Evolutionary conservation across 768 basidiomycete genomes (phyloP).

Genomic region (Tricholoma saponaceum): DNA sequence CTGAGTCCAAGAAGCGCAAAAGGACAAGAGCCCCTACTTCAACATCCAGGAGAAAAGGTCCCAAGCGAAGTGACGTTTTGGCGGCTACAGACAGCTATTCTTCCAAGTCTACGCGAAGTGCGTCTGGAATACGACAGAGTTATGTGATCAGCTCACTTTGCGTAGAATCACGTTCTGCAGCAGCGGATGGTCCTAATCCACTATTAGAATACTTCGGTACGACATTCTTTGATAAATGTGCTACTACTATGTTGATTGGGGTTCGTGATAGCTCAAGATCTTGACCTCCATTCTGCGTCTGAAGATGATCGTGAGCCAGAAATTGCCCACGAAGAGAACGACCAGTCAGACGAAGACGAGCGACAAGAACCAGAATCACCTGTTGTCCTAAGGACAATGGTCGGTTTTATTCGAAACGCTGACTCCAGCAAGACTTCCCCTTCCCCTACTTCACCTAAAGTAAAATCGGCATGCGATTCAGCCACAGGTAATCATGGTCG

Average conservation of each 20-base stretch:
- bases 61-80: constrained; percentile 9
- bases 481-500: constrained; percentile 28
- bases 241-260: not conserved
- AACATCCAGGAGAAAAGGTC: constrained; percentile 14
- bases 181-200: constrained; percentile 32
- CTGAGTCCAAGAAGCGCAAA: constrained; percentile 26
- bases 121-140: not conserved
- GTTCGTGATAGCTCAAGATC: constrained; percentile 27
- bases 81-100: not conserved
- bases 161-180: constrained; percentile 3
- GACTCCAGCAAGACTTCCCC: constrained; percentile 5
- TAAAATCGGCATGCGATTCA: constrained; percentile 27
- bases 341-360: constrained; percentile 18
- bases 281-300: constrained; percentile 51
- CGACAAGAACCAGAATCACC: constrained; percentile 22
- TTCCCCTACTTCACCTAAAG: not conserved
- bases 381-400: constrained; percentile 18
- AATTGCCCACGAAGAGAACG: constrained; percentile 16
- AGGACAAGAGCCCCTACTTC: constrained; percentile 8
- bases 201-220: constrained; percentile 48
- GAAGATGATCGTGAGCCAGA: constrained; percentile 33
- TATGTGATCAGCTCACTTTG: not conserved
- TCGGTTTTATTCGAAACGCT: constrained; percentile 9
- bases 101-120: constrained; percentile 3
- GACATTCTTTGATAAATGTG: constrained; percentile 6